These are phyloP conservation scores for Sclerospora graminicola DNA, from an alignment of 352 stramenopile genomes.

Conservation along the genomic window DNA sequence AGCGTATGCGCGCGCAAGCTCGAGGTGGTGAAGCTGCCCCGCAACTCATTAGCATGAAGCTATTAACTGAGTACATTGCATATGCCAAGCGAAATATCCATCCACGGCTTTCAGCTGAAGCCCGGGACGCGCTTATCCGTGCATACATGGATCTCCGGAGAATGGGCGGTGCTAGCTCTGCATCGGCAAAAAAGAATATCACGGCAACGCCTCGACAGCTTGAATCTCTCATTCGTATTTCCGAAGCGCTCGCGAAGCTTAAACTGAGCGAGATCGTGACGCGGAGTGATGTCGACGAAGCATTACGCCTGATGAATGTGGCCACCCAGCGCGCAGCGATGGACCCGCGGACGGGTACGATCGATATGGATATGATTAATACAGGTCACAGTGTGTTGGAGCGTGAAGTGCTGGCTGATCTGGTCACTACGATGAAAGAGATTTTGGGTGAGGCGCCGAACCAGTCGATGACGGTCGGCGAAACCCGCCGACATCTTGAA, in stretches of 20 bases:
- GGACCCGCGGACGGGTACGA: slow-evolving; percentile 96
- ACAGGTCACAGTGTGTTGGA: slow-evolving; percentile 89
- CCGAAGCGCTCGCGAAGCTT: slow-evolving; percentile 94
- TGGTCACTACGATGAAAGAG: slow-evolving; percentile 47
- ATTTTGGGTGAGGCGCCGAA: slow-evolving; percentile 45
- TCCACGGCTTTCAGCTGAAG: slow-evolving; percentile 86
- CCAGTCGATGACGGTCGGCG: slow-evolving; percentile 71
- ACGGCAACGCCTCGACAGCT: slow-evolving; percentile 97
- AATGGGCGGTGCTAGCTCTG: slow-evolving; percentile 47
- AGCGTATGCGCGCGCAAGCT: slow-evolving; percentile 25
- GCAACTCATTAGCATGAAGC: slow-evolving; percentile 71
- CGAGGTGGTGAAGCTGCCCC: slow-evolving; percentile 19
- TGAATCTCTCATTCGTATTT: slow-evolving; percentile 97
- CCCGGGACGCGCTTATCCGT: slow-evolving; percentile 83
- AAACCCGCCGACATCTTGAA: slow-evolving; percentile 80
- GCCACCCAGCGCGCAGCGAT: slow-evolving; percentile 95
- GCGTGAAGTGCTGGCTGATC: slow-evolving; percentile 59
- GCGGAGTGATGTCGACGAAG: slow-evolving; percentile 89
- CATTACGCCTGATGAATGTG: slow-evolving; percentile 94
- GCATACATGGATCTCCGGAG: slow-evolving; percentile 90
- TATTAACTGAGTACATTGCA: slow-evolving; percentile 92
- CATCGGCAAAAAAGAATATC: slow-evolving; percentile 90
- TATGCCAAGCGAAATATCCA: slow-evolving; percentile 91
- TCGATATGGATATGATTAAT: slow-evolving; percentile 99
- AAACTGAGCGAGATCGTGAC: slow-evolving; percentile 69